Evolutionary conservation across 164 flowering plant species (phyloP).

Genomic region (Chimonanthus salicifolius): DNA sequence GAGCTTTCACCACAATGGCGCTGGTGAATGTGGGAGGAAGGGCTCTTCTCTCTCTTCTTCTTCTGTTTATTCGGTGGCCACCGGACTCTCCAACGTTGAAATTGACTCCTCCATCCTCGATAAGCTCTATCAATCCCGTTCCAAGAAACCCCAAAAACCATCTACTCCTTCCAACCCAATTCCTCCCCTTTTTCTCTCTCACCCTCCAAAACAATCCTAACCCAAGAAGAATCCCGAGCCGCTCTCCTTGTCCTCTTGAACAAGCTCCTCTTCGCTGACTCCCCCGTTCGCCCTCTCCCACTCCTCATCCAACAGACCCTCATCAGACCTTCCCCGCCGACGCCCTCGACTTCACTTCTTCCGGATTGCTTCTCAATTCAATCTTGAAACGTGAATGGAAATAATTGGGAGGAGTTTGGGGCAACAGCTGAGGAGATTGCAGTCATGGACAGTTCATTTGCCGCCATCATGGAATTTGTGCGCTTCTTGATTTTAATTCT

Average conservation of each 20-base stretch:
- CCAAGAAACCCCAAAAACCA: slow-evolving; percentile 5
- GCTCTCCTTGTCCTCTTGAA: slow-evolving; percentile 46
- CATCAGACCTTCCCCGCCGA: slow-evolving; percentile 1
- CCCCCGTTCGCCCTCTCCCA: slow-evolving; percentile 30
- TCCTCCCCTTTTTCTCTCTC: not conserved
- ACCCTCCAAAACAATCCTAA: slow-evolving; percentile 13
- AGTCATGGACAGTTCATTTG: slow-evolving; percentile 28
- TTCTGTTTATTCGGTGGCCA: slow-evolving; percentile 41
- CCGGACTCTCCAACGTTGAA: slow-evolving; percentile 25
- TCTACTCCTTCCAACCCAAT: not conserved
- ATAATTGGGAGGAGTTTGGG: slow-evolving; percentile 14
- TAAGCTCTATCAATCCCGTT: slow-evolving; percentile 17
- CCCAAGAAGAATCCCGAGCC: slow-evolving; percentile 50
- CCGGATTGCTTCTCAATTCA: slow-evolving; percentile 8
- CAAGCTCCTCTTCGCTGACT: slow-evolving; percentile 39
- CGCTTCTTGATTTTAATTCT: slow-evolving; percentile 41
- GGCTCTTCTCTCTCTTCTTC: slow-evolving; percentile 52
- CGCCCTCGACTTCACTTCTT: slow-evolving; percentile 9
- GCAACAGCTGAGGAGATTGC: slow-evolving; percentile 34
- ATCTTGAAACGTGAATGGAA: slow-evolving; percentile 11
- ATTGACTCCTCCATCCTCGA: slow-evolving; percentile 55
- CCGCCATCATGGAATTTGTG: slow-evolving; percentile 42
- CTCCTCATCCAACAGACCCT: slow-evolving; percentile 20
- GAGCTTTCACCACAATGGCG: slow-evolving; percentile 5
- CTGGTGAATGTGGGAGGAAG: slow-evolving; percentile 42